phyloP scores from a whole-genome alignment of 2,329 filamentous ascomycete species.

The Pseudocercospora macadamiae region DNA sequence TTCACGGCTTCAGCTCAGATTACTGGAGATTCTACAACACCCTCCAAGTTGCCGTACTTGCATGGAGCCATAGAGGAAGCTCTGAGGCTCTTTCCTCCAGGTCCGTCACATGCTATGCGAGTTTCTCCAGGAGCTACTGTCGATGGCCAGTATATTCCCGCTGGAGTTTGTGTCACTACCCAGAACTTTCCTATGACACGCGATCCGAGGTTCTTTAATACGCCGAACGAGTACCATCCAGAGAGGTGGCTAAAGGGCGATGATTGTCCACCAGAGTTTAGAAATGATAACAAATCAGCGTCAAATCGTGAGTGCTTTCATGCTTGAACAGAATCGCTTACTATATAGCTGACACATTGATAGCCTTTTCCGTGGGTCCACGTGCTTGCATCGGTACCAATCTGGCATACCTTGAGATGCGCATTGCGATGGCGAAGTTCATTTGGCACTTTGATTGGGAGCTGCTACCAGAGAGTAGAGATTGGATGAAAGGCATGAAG shows the following conservation, averaged over 20 bases:
- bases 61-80: constrained; percentile 14
- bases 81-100: constrained; percentile 17
- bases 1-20: constrained; percentile 7
- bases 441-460: constrained; percentile 5
- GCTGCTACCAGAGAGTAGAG: constrained; percentile 1
- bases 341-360: neutral
- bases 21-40: constrained; percentile 5
- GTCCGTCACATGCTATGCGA: constrained; percentile 5
- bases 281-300: constrained; percentile 2
- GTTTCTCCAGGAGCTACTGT: constrained; percentile 3
- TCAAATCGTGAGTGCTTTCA: neutral
- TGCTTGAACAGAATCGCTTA: neutral
- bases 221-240: neutral
- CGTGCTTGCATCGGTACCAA: constrained; percentile 29
- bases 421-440: constrained; percentile 12
- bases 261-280: neutral
- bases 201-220: neutral
- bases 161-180: neutral
- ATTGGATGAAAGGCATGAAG: constrained; percentile 5
- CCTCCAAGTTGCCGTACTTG: constrained; percentile 5
- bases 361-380: constrained; percentile 30
- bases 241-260: constrained; percentile 2
- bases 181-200: neutral
- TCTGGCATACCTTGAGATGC: constrained; percentile 33
- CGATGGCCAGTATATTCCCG: constrained; percentile 10